Evolutionary conservation across 148 eudicot genomes (phyloP).

Genomic region (Amaranthus cruentus): DNA sequence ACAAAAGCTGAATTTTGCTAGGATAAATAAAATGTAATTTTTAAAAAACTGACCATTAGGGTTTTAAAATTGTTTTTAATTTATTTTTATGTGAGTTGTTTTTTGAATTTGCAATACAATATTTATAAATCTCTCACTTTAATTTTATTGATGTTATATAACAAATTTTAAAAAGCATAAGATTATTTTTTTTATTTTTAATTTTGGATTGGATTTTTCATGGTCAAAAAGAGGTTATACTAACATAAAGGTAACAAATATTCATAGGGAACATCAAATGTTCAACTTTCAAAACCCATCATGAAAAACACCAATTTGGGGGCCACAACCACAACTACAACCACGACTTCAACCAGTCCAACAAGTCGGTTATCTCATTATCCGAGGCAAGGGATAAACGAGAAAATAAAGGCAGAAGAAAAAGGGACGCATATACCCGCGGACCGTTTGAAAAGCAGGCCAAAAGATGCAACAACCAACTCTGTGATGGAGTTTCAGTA

Average conservation of each 20-base stretch:
- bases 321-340: conserved; percentile 6
- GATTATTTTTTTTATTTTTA: background rate
- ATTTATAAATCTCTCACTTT: no score
- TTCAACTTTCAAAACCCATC: conserved; percentile 31
- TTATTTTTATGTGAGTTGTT: no score
- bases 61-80: no score
- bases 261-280: conserved; percentile 34
- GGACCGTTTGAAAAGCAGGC: conserved; percentile 16
- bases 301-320: background rate
- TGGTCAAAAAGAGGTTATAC: conserved; percentile 13
- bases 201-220: background rate
- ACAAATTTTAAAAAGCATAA: background rate
- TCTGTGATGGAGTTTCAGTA: conserved; percentile 39
- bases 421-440: conserved; percentile 24
- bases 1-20: no score
- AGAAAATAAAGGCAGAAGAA: background rate
- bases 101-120: no score
- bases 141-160: background rate
- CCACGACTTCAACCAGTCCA: conserved; percentile 4
- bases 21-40: no score
- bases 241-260: background rate
- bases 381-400: conserved; percentile 36
- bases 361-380: conserved; percentile 34
- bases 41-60: no score
- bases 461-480: background rate